phyloP scores from a whole-genome alignment of 805 yeast genomes.

The Helenozyma rhizophorensis region DNA sequence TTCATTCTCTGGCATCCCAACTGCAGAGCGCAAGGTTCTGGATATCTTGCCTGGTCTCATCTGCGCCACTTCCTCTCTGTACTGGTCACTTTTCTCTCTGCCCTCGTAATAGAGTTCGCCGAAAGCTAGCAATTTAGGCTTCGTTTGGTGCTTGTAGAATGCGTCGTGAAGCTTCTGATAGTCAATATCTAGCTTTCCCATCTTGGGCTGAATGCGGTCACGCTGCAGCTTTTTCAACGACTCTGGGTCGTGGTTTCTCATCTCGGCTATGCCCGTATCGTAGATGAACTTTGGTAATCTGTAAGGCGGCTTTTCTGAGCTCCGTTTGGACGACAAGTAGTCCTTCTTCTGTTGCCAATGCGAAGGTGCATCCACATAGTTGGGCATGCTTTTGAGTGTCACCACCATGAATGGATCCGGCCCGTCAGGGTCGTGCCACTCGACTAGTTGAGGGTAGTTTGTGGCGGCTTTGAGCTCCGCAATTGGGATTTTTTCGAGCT shows the following conservation, averaged over 20 bases:
- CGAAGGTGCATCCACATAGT: constrained; percentile 69
- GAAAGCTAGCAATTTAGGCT: constrained; percentile 60
- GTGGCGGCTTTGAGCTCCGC: constrained; percentile 62
- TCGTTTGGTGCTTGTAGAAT: constrained; percentile 74
- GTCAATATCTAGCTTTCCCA: constrained; percentile 84
- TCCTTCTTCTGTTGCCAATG: constrained; percentile 85
- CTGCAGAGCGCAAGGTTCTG: constrained; percentile 56
- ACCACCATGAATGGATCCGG: constrained; percentile 68
- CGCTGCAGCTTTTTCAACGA: constrained; percentile 70
- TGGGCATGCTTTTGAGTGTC: constrained; percentile 58
- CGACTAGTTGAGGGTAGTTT: constrained; percentile 66
- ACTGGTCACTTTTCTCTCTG: constrained; percentile 48
- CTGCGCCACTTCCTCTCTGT: constrained; percentile 25
- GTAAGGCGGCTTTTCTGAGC: constrained; percentile 66
- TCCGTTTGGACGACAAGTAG: constrained; percentile 61
- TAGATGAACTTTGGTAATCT: constrained; percentile 72
- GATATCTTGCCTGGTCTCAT: constrained; percentile 69
- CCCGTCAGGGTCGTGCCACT: constrained; percentile 86
- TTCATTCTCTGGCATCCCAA: constrained; percentile 55
- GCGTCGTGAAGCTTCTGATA: constrained; percentile 79
- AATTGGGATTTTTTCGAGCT: constrained; percentile 55
- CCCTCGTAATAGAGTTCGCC: constrained; percentile 86
- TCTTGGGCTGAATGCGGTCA: constrained; percentile 82
- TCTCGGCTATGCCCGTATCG: constrained; percentile 81
- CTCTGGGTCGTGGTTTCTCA: constrained; percentile 68